phyloP scores from a whole-genome alignment of 2,329 filamentous ascomycete species.

The Aspergillus vadensis region DNA sequence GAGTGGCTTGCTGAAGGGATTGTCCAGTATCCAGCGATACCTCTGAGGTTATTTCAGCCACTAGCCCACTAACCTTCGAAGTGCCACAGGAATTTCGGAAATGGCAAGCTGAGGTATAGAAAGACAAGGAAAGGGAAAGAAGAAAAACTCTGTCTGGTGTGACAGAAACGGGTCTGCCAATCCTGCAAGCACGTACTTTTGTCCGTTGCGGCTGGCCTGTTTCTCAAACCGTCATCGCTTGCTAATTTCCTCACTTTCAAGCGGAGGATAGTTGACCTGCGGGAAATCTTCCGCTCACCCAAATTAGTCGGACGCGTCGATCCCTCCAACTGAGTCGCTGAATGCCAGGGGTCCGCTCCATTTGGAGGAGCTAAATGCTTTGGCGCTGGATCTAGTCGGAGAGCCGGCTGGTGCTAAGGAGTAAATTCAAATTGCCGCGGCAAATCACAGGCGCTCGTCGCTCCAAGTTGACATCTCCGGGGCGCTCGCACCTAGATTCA shows the following conservation, averaged over 20 bases:
- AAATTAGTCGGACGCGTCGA: conserved; percentile 1
- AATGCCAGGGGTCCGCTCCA: conserved; percentile 14
- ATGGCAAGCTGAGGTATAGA: conserved; percentile 1
- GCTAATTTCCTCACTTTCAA: neutral
- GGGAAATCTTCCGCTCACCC: neutral
- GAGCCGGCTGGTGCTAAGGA: conserved; percentile 12
- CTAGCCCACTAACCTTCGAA: conserved; percentile 12
- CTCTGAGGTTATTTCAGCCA: conserved; percentile 10
- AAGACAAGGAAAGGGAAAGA: neutral
- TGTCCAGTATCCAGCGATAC: neutral
- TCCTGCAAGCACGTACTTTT: conserved; percentile 1
- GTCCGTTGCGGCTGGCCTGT: neutral
- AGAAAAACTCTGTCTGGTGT: neutral
- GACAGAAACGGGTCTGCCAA: neutral
- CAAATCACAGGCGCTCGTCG: conserved; percentile 14
- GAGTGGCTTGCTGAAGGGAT: conserved; percentile 13
- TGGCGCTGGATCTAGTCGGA: conserved; percentile 13
- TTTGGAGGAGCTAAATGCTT: conserved; percentile 1
- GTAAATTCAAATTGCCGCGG: conserved; percentile 16
- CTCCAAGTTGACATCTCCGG: conserved; percentile 9
- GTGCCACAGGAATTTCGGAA: conserved; percentile 1
- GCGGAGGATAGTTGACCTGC: neutral
- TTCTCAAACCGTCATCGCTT: neutral
- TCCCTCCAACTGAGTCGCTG: conserved; percentile 8
- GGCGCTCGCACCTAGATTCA: conserved; percentile 10